Evolutionary conservation across 129 eudicot species (phyloP).

Genomic region (Calendula officinalis): DNA sequence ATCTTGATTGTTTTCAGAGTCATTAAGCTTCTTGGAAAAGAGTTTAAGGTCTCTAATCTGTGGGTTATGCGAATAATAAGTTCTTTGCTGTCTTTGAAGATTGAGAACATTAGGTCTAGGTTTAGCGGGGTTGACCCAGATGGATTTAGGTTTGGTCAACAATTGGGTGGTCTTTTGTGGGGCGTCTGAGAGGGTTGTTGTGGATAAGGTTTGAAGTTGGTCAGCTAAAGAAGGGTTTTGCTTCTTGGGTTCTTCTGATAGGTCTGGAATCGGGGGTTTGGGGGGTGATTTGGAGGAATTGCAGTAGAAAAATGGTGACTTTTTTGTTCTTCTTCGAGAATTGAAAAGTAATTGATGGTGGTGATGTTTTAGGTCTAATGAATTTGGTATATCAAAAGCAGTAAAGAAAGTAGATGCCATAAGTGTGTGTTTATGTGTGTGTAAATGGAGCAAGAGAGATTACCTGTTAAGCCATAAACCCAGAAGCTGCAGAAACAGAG

Average conservation of each 20-base stretch:
- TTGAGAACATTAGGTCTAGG: constrained; percentile 60
- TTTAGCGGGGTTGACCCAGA: constrained; percentile 68
- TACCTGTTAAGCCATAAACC: constrained; percentile 23
- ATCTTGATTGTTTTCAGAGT: constrained; percentile 36
- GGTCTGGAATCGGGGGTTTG: constrained; percentile 25
- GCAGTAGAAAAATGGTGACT: constrained; percentile 32
- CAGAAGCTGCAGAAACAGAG: constrained; percentile 19
- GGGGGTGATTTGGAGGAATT: constrained; percentile 45
- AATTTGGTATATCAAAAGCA: constrained; percentile 37
- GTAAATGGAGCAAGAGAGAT: background rate
- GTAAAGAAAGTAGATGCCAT: constrained; percentile 59
- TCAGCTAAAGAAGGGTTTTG: constrained; percentile 60
- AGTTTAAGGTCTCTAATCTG: constrained; percentile 52
- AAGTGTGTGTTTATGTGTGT: background rate
- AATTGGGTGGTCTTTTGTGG: constrained; percentile 38
- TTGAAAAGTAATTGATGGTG: too few species aligned
- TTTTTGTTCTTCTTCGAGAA: constrained; percentile 18
- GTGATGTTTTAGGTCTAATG: constrained; percentile 36
- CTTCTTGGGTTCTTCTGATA: constrained; percentile 36
- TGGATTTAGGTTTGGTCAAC: constrained; percentile 46
- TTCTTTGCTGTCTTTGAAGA: constrained; percentile 50
- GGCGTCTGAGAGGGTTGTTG: constrained; percentile 45
- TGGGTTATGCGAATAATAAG: constrained; percentile 43
- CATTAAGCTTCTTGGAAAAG: constrained; percentile 58
- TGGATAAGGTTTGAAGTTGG: constrained; percentile 57